Evolutionary conservation across 805 yeast genomes (phyloP).

Genomic region (Candida wancherniae): DNA sequence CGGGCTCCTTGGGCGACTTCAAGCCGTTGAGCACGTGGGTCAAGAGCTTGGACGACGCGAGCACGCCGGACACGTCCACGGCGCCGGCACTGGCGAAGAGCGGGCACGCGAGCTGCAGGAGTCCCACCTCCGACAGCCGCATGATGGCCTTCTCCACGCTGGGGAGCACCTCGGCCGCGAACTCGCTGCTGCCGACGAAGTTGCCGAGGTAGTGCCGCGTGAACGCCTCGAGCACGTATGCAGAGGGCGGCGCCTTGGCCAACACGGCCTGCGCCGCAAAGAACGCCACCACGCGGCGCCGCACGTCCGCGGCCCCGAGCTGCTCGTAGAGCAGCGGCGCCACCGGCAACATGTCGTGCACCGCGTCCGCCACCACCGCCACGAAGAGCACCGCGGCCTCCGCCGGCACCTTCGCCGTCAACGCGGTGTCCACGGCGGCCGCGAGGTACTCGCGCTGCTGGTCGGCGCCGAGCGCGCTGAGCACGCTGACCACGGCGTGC

Average conservation of each 20-base stretch:
- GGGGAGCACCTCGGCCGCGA: slow-evolving; percentile 46
- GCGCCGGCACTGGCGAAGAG: slow-evolving; percentile 30
- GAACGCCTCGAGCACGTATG: slow-evolving; percentile 31
- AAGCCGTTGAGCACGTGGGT: slow-evolving; percentile 50
- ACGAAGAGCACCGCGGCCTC: slow-evolving; percentile 17
- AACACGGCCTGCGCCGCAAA: slow-evolving; percentile 40
- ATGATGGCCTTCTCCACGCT: slow-evolving; percentile 68
- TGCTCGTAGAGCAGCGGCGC: slow-evolving; percentile 20
- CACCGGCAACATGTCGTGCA: slow-evolving; percentile 20
- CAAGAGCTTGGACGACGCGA: slow-evolving; percentile 41
- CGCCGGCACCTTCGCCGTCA: slow-evolving; percentile 3
- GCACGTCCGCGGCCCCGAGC: slow-evolving; percentile 9
- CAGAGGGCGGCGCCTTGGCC: slow-evolving; percentile 40
- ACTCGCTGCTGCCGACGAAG: slow-evolving; percentile 33
- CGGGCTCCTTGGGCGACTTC: slow-evolving; percentile 67
- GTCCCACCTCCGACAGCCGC: slow-evolving; percentile 71
- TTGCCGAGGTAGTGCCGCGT: slow-evolving; percentile 40
- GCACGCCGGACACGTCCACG: slow-evolving; percentile 39
- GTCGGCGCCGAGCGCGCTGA: slow-evolving; percentile 3
- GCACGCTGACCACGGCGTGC: slow-evolving; percentile 15
- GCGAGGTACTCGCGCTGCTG: slow-evolving; percentile 4
- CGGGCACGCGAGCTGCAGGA: slow-evolving; percentile 49
- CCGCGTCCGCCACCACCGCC: slow-evolving; percentile 22
- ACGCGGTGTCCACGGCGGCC: slow-evolving; percentile 1
- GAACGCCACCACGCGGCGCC: slow-evolving; percentile 15